Conservation (phyloP, 345 rosid genomes). For the Eucalyptus polybractea region DNA sequence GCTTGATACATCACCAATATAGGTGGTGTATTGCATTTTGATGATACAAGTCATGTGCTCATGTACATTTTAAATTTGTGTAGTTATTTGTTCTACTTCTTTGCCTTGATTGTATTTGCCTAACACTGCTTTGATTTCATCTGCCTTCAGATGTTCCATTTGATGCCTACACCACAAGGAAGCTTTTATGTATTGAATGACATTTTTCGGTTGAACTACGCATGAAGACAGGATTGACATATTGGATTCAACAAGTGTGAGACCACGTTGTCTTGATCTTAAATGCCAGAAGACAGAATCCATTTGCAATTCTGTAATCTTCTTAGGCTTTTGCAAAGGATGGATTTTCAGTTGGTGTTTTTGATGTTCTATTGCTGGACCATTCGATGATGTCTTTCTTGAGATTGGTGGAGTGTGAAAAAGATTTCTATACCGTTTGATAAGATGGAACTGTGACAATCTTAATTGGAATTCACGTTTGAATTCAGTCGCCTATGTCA, state of each 20-base stretch:
- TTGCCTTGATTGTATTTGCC: neutral
- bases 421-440: neutral
- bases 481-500: neutral
- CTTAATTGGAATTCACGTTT: neutral
- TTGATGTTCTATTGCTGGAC: neutral
- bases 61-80: neutral
- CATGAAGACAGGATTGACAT: slow-evolving; percentile 4
- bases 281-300: no score
- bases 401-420: neutral
- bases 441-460: neutral
- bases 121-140: neutral
- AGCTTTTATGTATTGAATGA: slow-evolving; percentile 32
- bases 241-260: neutral
- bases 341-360: neutral
- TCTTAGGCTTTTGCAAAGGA: neutral
- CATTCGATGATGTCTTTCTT: neutral
- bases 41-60: neutral
- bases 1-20: neutral
- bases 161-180: slow-evolving; percentile 40
- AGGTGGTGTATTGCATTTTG: neutral
- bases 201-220: slow-evolving; percentile 47
- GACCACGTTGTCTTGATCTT: neutral
- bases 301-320: neutral
- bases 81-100: neutral
- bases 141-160: slow-evolving; percentile 34